Evolutionary conservation across 306 rosid genomes (phyloP), one percentile per base, ranked within the genome.

Genomic region (Vachellia pachyceras): DNA sequence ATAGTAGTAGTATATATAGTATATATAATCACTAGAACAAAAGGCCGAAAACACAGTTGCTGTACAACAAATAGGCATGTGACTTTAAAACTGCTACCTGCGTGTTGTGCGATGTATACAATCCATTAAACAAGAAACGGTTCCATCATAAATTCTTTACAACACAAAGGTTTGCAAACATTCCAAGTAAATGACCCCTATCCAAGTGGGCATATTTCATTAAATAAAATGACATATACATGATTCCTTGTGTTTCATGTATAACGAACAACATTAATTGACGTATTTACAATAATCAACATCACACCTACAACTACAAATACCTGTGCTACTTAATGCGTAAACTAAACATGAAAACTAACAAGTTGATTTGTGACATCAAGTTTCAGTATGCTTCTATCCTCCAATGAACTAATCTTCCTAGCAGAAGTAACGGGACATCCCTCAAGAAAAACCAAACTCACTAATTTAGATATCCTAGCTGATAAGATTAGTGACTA

Each of bases 351-450:
- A 44, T 9, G 29, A 25, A 50, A 58, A 35, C 33, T 14, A 33
- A 37, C 10, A 77, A 64, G 22, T 40, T 63, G 55, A 29, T 20
- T 65, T 74, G 18, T 57, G 25, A 68, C 42, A 63, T 40, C 10
- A 49, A 37, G 45, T 72, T 72, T 71, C 64, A 54, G 49, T 35
- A 65, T 40, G 68, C 41, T 71, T 72, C 76, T 52, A 77, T n/a
- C n/a, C n/a, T n/a, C n/a, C n/a, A n/a, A n/a, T n/a, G 52, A 75
- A 69, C 35, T 61, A 74, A 29, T 39, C 29, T 54, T 20, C 75
- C 54, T 39, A 52, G 49, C 66, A 35, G 50, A 45, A 60, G 35
- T 14, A 71, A 46, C 58, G 23, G 17, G 49, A 35, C 42, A 46
- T 66, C 47, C 72, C 70, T 11, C 52, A 23, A 69, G 72, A n/a